Evolutionary conservation across 2,329 filamentous ascomycete genomes (phyloP), one percentile per base, ranked within the genome.

Genomic region (Ceratocystis variospora): DNA sequence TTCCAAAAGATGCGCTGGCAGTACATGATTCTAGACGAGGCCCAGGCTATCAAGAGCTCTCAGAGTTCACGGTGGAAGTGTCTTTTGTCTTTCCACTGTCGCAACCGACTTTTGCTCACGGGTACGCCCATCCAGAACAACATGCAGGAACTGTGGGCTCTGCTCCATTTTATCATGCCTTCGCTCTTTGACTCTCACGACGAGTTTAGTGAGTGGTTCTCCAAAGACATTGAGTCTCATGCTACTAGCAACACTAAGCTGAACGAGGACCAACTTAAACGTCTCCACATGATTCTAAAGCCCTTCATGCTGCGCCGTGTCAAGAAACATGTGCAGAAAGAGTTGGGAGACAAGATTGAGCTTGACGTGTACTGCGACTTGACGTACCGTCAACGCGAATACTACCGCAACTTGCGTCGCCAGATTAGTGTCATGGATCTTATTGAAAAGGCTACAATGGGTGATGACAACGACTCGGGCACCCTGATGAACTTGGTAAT

Each of bases 1-100:
- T 97, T 99, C 79, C 93, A 96, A 77, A 97, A 97, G 80, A 94
- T 99, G 82, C 89, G 89, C 72, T 99, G 94, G 94, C 94, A 97
- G 77, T 97, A 99, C 79, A 99, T 99, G 94, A 96, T 99, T 75
- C 83, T 99, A 50, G 94, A 99, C 72, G 94, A 99, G 76, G 94
- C 94, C 1, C 94, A 99, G 74, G 94, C 94, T 70, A 97, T 99
- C 84, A 99, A 99, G 80, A 96, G 92, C 69, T 96, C 94, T 0
- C 86, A 89, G 72, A 96, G 91, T 79, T 96, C 92, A 17, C 85
- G 94, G 73, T 99, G 94, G 94, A 99, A 97, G 82, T 92, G 88
- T 70, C 77, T 99, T 70, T 81, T 99, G 61, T 88, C 88, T 63
- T 97, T 97, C 81, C 89, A 95, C 74, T 97, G 93, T 77, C 88